Evolutionary conservation across 2,329 filamentous ascomycete genomes (phyloP).

Genomic region (Aspergillus sp.): DNA sequence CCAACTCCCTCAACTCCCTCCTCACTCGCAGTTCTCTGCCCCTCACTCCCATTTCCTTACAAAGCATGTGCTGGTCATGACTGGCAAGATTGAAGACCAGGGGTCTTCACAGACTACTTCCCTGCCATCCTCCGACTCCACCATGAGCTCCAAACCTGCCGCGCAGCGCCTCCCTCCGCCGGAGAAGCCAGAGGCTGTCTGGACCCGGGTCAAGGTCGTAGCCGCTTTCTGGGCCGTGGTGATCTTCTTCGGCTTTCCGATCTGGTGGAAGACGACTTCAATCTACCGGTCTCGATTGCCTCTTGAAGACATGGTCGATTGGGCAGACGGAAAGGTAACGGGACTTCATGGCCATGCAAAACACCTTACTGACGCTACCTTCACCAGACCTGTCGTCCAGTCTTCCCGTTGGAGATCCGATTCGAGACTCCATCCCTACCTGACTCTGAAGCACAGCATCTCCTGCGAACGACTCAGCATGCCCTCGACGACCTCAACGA

Average conservation of each 20-base stretch:
- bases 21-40: background rate
- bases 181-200: conserved; percentile 68
- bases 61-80: conserved; percentile 37
- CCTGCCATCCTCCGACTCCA: conserved; percentile 6
- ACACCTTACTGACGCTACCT: conserved; percentile 10
- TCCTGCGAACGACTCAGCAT: conserved; percentile 79
- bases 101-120: conserved; percentile 24
- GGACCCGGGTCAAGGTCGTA: conserved; percentile 71
- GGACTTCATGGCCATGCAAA: background rate
- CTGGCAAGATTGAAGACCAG: conserved; percentile 30
- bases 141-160: conserved; percentile 21
- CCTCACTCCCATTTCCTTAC: conserved; percentile 5
- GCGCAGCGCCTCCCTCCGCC: conserved; percentile 62
- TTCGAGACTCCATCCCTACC: conserved; percentile 68
- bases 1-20: conserved; percentile 7
- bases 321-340: conserved; percentile 84
- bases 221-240: conserved; percentile 89
- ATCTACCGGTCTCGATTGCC: conserved; percentile 86
- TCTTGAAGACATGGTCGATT: conserved; percentile 79
- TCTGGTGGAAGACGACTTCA: conserved; percentile 94
- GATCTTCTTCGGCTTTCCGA: conserved; percentile 76
- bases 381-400: conserved; percentile 74
- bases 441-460: conserved; percentile 65
- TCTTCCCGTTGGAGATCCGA: conserved; percentile 81
- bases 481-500: conserved; percentile 83